These are phyloP conservation scores for Catharanthus roseus DNA, from an alignment of 257 asterid species.

Conservation along the genomic window DNA sequence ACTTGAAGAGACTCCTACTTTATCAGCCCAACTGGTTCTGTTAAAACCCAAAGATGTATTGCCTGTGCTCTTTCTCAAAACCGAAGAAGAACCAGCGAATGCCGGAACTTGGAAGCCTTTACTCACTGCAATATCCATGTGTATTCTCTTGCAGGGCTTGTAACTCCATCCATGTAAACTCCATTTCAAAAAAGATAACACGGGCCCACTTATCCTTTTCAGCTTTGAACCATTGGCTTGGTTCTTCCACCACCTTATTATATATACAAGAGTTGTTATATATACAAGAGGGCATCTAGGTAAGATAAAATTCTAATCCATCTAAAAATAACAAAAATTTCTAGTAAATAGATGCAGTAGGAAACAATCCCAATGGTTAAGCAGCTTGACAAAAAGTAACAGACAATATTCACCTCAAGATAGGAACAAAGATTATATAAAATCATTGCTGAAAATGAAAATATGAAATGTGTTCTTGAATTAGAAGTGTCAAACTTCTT, in stretches of 20 bases:
- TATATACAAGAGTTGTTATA: no score
- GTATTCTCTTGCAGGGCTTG: neutral
- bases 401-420: neutral
- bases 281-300: no score
- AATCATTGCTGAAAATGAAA: neutral
- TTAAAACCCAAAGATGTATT: slow-evolving; percentile 26
- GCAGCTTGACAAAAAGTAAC: neutral
- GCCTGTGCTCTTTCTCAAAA: slow-evolving; percentile 29
- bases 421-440: neutral
- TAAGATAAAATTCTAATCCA: neutral
- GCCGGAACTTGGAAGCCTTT: slow-evolving; percentile 51
- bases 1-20: slow-evolving; percentile 18
- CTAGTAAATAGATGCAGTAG: neutral
- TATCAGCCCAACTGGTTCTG: slow-evolving; percentile 26
- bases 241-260: neutral
- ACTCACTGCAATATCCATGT: slow-evolving; percentile 48
- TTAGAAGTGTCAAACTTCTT: neutral
- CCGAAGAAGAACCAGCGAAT: slow-evolving; percentile 27
- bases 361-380: neutral
- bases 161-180: slow-evolving; percentile 4
- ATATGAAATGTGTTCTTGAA: neutral
- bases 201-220: slow-evolving; percentile 50
- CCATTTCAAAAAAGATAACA: slow-evolving; percentile 32
- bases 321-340: neutral
- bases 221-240: slow-evolving; percentile 11